Conservation (phyloP, 176 grass and related monocot genomes). For the Triticum turgidum region DNA sequence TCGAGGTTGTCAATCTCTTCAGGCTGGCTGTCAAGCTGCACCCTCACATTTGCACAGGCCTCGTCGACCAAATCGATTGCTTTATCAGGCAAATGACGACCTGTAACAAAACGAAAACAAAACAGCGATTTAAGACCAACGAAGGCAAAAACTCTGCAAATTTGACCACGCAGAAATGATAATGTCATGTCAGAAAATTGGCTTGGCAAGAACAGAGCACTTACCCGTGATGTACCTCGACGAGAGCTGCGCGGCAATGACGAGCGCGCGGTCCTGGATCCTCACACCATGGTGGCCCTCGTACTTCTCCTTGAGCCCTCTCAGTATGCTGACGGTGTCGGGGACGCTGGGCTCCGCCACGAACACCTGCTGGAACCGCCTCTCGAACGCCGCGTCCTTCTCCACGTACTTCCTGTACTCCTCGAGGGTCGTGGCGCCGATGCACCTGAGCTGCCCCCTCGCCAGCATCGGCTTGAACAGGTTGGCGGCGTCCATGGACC, state of each 20-base stretch:
- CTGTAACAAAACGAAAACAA: neutral
- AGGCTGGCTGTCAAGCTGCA: constrained; percentile 76
- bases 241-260: constrained; percentile 74
- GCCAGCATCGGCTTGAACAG: constrained; percentile 86
- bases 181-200: neutral
- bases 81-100: constrained; percentile 72
- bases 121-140: neutral
- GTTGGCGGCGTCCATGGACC: constrained; percentile 81
- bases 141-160: neutral
- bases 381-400: constrained; percentile 78
- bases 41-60: constrained; percentile 78
- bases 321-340: constrained; percentile 69
- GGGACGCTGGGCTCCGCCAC: constrained; percentile 73
- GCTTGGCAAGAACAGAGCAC: neutral
- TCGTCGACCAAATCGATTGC: constrained; percentile 78
- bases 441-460: constrained; percentile 71
- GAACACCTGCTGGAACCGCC: constrained; percentile 74
- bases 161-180: neutral
- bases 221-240: constrained; percentile 77
- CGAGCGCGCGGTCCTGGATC: constrained; percentile 67
- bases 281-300: constrained; percentile 76
- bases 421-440: constrained; percentile 75
- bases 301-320: constrained; percentile 84
- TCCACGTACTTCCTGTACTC: constrained; percentile 86
- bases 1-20: constrained; percentile 79